Evolutionary conservation across 106 monocot genomes (phyloP), one percentile per base, ranked within the genome.

Genomic region (Dendrobium huoshanense): DNA sequence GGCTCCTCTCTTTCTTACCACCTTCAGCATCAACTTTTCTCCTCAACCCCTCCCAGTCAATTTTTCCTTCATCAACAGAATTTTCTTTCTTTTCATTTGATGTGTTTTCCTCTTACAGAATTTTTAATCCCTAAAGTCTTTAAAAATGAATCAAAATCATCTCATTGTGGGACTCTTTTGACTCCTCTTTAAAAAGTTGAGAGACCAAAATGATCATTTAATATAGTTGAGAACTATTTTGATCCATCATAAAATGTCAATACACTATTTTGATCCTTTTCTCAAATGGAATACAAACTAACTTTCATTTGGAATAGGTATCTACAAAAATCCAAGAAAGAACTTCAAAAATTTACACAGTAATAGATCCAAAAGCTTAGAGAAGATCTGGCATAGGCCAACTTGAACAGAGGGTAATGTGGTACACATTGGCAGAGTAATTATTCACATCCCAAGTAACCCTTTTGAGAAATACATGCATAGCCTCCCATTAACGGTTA

Each of bases 41-140:
- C 41, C 85, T 70, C 51, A 89, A 41, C 41, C 19, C 67, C 55
- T 87, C 82, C 89, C 89, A 83, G 75, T 80, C 59, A 61, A 44
- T 27, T 77, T 76, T 29, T 59, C 54, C 79, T 76, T 72, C 78
- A 68, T 41, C 75, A 41, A 42, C 51, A 56, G 33, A 54, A 42
- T 80, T 87, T 41, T 19, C 17, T 75, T 49, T 80, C 45, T 77
- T 83, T 59, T 7, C 25, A 56, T 31, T 74, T 45, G 41, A 33
- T 61, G 77, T 49, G 1, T 37, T 40, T 37, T 80, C 79, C 41
- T 10, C 65, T 74, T 17, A 77, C 75, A 37, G 0, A 0, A 37
- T 37, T 37, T 37, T 37, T 37, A 37, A 0, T 37, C 37, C 3
- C 37, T 37, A 0, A 37, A 37, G 37, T 37, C 37, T 3, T 37